Conservation (phyloP, 371 early-diverging fungal species). For the Batkoa obscura region DNA sequence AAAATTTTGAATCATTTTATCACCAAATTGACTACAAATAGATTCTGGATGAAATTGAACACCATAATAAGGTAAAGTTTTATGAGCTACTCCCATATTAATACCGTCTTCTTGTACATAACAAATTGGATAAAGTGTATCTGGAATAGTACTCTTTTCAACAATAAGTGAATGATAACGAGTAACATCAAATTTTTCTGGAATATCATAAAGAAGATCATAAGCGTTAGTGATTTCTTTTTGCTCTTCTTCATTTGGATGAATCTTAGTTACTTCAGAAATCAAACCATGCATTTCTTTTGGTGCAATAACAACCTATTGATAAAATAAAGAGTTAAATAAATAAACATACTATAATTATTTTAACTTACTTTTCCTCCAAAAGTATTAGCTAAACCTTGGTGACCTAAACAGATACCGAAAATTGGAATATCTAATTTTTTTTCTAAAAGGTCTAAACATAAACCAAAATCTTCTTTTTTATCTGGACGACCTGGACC, state of each 20-base stretch:
- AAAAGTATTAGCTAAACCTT: constrained; percentile 65
- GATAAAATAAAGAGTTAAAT: not conserved
- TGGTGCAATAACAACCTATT: constrained; percentile 34
- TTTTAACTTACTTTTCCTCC: constrained; percentile 44
- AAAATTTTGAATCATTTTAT: constrained; percentile 53
- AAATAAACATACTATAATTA: not conserved
- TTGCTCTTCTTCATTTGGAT: no score
- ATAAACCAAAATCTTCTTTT: constrained; percentile 70
- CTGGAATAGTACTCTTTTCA: constrained; percentile 28
- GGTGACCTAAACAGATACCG: constrained; percentile 97
- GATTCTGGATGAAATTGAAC: constrained; percentile 97
- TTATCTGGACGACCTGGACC: constrained; percentile 47
- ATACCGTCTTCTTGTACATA: constrained; percentile 23
- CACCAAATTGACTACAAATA: constrained; percentile 64
- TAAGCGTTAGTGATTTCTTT: constrained; percentile 5
- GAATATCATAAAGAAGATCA: constrained; percentile 37
- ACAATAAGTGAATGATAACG: constrained; percentile 83
- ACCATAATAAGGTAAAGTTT: constrained; percentile 50
- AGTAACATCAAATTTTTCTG: constrained; percentile 50
- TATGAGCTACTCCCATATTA: constrained; percentile 75
- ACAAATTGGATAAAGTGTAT: constrained; percentile 28
- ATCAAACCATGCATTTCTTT: constrained; percentile 75
- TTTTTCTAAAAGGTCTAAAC: constrained; percentile 31
- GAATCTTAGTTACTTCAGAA: constrained; percentile 30
- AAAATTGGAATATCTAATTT: constrained; percentile 55